phyloP scores from a whole-genome alignment of 2,329 filamentous ascomycete genomes.

The Aspergillus vadensis region DNA sequence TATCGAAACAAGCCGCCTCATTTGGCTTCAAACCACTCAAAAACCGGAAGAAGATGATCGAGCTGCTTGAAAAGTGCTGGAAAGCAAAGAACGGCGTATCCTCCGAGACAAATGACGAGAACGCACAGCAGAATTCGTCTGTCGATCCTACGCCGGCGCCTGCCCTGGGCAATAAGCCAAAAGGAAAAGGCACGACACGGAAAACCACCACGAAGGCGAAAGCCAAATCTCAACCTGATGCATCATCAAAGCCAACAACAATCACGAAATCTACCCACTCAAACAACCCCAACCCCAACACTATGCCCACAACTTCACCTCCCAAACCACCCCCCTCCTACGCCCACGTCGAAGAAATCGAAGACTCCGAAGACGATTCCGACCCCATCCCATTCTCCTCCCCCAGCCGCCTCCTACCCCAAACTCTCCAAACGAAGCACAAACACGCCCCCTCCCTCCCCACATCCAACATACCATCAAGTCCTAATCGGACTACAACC shows the following conservation, averaged over 20 bases:
- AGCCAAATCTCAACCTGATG: slow-evolving; percentile 7
- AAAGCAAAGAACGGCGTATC: slow-evolving; percentile 53
- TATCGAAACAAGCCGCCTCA: slow-evolving; percentile 62
- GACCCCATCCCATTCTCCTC: slow-evolving; percentile 17
- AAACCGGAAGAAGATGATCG: slow-evolving; percentile 68
- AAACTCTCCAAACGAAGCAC: slow-evolving; percentile 12
- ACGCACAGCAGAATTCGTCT: slow-evolving; percentile 6
- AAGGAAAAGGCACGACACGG: neutral
- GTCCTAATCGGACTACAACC: slow-evolving; percentile 6
- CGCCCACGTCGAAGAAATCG: slow-evolving; percentile 39
- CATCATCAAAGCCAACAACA: neutral
- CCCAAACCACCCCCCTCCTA: slow-evolving; percentile 16
- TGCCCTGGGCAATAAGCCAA: neutral
- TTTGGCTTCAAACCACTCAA: slow-evolving; percentile 76
- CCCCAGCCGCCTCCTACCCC: slow-evolving; percentile 27
- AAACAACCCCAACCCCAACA: neutral
- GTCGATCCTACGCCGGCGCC: neutral
- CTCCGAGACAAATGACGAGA: slow-evolving; percentile 28
- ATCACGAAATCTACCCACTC: neutral
- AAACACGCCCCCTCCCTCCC: slow-evolving; percentile 11
- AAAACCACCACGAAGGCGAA: slow-evolving; percentile 18
- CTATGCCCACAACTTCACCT: neutral
- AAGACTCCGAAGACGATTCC: slow-evolving; percentile 42
- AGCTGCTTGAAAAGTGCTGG: slow-evolving; percentile 71
- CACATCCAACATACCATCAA: slow-evolving; percentile 16